phyloP scores from a whole-genome alignment of 2,329 filamentous ascomycete genomes.

The Chrysoporthe cubensis region DNA sequence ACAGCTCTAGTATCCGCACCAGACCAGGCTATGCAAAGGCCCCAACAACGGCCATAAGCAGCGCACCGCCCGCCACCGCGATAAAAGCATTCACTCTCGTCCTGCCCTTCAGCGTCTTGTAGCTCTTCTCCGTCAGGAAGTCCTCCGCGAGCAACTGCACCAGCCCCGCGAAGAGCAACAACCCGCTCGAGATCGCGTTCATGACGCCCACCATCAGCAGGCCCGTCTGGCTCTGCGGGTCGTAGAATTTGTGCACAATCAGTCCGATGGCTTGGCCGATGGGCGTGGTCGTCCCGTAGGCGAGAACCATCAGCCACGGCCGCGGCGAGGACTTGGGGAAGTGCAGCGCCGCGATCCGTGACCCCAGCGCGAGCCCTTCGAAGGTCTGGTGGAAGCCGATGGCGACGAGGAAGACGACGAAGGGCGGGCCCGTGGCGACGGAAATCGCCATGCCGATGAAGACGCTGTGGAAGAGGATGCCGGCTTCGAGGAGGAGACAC shows the following conservation, averaged over 20 bases:
- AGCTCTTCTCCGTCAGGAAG: constrained; percentile 77
- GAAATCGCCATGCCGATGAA: constrained; percentile 89
- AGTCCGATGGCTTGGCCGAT: constrained; percentile 84
- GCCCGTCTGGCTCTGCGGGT: constrained; percentile 75
- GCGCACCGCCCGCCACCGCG: constrained; percentile 65
- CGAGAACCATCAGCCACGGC: constrained; percentile 82
- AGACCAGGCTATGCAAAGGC: constrained; percentile 64
- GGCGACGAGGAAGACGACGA: constrained; percentile 78
- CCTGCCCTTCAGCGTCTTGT: constrained; percentile 65
- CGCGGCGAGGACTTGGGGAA: constrained; percentile 75
- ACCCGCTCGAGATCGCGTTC: constrained; percentile 81
- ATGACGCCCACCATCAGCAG: constrained; percentile 84
- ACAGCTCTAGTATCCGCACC: background rate
- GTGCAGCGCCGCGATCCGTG: constrained; percentile 80
- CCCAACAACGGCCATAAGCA: constrained; percentile 72
- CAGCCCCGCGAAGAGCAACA: constrained; percentile 80
- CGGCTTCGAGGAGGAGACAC: constrained; percentile 78
- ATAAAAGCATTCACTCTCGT: constrained; percentile 65
- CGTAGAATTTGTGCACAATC: constrained; percentile 77
- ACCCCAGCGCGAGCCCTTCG: constrained; percentile 83
- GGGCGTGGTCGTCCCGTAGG: constrained; percentile 77
- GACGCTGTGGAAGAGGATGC: constrained; percentile 82
- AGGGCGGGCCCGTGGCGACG: constrained; percentile 77
- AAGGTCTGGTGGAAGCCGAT: constrained; percentile 89
- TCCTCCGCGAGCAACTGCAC: constrained; percentile 87